Evolutionary conservation across 805 yeast species (phyloP).

Genomic region (Yamadazyma olivae): DNA sequence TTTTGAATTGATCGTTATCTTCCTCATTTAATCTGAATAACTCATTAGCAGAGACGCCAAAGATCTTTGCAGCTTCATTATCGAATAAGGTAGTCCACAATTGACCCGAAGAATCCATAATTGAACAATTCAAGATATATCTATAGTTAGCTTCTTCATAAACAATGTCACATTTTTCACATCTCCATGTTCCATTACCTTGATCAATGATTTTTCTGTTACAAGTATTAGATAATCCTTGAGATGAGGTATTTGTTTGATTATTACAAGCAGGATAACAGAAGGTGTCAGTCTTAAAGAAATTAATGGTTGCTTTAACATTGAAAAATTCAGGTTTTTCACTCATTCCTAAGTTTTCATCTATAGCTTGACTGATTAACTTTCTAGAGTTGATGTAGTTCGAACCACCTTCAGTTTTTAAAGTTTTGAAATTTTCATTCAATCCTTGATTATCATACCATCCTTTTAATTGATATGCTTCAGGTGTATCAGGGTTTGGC

Average conservation of each 20-base stretch:
- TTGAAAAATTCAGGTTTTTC: slow-evolving; percentile 80
- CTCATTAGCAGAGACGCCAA: slow-evolving; percentile 67
- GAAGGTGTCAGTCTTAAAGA: slow-evolving; percentile 69
- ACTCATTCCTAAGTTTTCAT: slow-evolving; percentile 64
- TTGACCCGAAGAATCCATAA: slow-evolving; percentile 81
- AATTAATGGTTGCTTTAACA: slow-evolving; percentile 71
- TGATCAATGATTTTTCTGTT: slow-evolving; percentile 78
- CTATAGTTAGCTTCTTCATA: slow-evolving; percentile 72
- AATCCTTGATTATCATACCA: slow-evolving; percentile 90
- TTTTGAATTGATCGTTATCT: slow-evolving; percentile 43
- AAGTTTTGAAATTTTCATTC: slow-evolving; percentile 54
- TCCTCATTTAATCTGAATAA: slow-evolving; percentile 43
- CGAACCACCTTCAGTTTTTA: slow-evolving; percentile 49
- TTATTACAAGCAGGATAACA: slow-evolving; percentile 86
- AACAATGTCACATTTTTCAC: slow-evolving; percentile 83
- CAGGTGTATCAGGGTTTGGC: slow-evolving; percentile 84
- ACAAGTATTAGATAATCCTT: slow-evolving; percentile 39
- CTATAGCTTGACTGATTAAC: slow-evolving; percentile 62
- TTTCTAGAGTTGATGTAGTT: slow-evolving; percentile 55
- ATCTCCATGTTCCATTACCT: slow-evolving; percentile 77
- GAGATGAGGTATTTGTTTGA: slow-evolving; percentile 29
- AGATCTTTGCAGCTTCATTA: slow-evolving; percentile 68
- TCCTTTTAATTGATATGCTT: slow-evolving; percentile 84
- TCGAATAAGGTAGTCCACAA: slow-evolving; percentile 87
- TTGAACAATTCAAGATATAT: slow-evolving; percentile 70